phyloP scores from a whole-genome alignment of 805 yeast genomes.

The Candida pseudoglaebosa region DNA sequence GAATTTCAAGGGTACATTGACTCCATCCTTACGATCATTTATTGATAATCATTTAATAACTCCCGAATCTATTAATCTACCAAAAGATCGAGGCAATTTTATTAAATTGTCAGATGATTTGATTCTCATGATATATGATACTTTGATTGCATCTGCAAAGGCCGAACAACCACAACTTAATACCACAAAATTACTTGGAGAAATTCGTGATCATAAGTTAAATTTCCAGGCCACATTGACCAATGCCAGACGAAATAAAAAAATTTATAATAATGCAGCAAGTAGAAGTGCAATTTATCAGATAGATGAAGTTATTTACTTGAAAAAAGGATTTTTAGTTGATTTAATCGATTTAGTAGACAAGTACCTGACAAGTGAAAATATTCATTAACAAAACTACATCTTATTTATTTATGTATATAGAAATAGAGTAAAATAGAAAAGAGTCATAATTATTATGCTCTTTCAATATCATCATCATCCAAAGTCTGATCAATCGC shows the following conservation, averaged over 20 bases:
- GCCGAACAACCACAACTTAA: background rate
- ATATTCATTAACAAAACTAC: background rate
- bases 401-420: background rate
- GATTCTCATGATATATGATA: slow-evolving; percentile 12
- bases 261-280: slow-evolving; percentile 6
- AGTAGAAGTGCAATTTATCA: slow-evolving; percentile 10
- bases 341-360: slow-evolving; percentile 14
- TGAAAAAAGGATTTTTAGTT: slow-evolving; percentile 19
- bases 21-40: slow-evolving; percentile 13
- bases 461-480: background rate
- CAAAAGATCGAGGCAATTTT: slow-evolving; percentile 12
- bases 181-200: background rate
- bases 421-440: background rate
- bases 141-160: slow-evolving; percentile 5
- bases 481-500: background rate
- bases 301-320: slow-evolving; percentile 18
- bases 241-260: slow-evolving; percentile 7
- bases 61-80: slow-evolving; percentile 4
- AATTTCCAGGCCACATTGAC: slow-evolving; percentile 3
- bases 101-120: slow-evolving; percentile 21
- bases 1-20: slow-evolving; percentile 9
- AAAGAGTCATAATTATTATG: background rate
- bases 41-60: slow-evolving; percentile 11
- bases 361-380: background rate
- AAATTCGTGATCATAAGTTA: background rate